Conservation (phyloP, 1,139 yeast species). For the Taphrina populina region DNA sequence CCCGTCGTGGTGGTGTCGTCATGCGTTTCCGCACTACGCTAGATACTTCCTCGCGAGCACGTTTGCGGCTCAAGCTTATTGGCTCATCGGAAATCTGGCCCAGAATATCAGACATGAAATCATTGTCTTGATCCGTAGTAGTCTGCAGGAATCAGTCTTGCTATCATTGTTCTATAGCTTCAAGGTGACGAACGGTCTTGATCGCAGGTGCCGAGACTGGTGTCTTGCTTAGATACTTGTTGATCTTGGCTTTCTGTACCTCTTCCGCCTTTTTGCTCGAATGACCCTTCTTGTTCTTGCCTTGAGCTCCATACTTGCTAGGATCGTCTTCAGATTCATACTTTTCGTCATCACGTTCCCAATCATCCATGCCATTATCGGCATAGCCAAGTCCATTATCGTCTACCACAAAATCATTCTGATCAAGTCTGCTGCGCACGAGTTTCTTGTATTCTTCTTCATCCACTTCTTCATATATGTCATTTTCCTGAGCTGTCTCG, state of each 20-base stretch:
- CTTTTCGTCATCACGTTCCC: slow-evolving; percentile 63
- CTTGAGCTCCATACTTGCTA: slow-evolving; percentile 45
- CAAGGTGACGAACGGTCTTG: slow-evolving; percentile 15
- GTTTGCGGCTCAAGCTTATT: neutral
- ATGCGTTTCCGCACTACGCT: neutral
- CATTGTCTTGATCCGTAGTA: slow-evolving; percentile 41
- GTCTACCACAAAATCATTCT: slow-evolving; percentile 91
- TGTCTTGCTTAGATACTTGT: slow-evolving; percentile 24
- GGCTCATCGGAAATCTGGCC: slow-evolving; percentile 39
- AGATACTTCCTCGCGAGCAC: neutral
- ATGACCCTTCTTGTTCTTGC: slow-evolving; percentile 39
- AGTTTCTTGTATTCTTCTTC: slow-evolving; percentile 73
- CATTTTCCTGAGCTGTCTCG: slow-evolving; percentile 46
- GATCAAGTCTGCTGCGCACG: slow-evolving; percentile 74
- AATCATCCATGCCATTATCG: slow-evolving; percentile 87
- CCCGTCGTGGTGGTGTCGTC: neutral
- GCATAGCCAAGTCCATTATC: slow-evolving; percentile 89
- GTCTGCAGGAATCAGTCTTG: slow-evolving; percentile 11
- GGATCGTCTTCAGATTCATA: slow-evolving; percentile 58
- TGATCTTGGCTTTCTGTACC: slow-evolving; percentile 21
- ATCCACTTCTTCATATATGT: slow-evolving; percentile 82
- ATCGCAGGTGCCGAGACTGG: slow-evolving; percentile 33
- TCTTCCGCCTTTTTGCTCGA: slow-evolving; percentile 33
- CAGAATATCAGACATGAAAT: slow-evolving; percentile 43
- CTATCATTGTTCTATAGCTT: slow-evolving; percentile 41